Percentiles rank a stretch among this genome's conserved stretches.
phyloP scores from a whole-genome alignment of 257 asterid genomes.

The Thymus mandschuricus region DNA sequence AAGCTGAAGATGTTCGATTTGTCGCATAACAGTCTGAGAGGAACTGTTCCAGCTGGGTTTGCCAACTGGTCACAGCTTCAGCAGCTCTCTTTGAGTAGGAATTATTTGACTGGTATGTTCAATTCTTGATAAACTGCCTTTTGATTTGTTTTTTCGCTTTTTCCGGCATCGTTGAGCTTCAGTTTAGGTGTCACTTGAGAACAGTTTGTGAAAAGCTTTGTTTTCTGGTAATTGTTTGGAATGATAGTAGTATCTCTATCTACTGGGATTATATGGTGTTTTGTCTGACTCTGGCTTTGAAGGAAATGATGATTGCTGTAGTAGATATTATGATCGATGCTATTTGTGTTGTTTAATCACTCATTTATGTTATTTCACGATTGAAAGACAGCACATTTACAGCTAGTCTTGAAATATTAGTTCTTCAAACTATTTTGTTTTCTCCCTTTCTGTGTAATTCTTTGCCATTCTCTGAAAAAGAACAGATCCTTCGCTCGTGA shows the following conservation, averaged over 20 bases:
- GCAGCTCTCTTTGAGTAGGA: background rate
- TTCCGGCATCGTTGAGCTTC: background rate
- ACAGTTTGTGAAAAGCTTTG: background rate
- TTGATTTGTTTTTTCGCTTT: no score
- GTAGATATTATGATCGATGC: background rate
- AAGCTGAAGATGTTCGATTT: background rate
- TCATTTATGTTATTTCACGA: no score
- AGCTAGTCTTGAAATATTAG: background rate
- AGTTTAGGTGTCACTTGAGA: background rate
- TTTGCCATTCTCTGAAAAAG: background rate
- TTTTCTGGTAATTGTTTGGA: background rate
- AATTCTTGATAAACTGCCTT: background rate
- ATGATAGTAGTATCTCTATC: no score
- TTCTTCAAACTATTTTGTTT: background rate
- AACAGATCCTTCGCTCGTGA: background rate
- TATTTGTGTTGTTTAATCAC: background rate
- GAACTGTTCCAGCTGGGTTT: background rate
- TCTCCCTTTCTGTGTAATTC: background rate
- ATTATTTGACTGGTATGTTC: background rate
- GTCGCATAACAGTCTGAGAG: conserved; percentile 9
- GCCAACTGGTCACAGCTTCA: conserved; percentile 10
- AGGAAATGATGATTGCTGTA: background rate
- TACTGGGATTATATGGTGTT: no score
- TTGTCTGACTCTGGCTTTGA: no score
- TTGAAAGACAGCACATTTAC: no score